Conservation (phyloP, 495 filamentous ascomycete species). For the Poronia punctata region DNA sequence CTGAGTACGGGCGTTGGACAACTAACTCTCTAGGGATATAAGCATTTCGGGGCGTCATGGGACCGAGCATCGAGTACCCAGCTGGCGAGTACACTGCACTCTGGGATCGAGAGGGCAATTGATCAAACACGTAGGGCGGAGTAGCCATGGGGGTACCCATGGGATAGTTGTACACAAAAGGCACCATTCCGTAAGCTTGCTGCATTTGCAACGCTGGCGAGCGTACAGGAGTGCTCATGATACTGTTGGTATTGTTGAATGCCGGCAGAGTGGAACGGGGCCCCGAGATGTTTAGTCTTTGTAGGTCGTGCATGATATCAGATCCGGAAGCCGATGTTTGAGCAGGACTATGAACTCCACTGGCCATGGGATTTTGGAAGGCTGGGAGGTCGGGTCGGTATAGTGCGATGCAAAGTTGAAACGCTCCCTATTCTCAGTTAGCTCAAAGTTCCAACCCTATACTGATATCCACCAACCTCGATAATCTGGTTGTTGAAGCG, state of each 20-base stretch:
- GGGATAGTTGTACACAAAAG: conserved; percentile 29
- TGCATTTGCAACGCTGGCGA: conserved; percentile 20
- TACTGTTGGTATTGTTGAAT: conserved; percentile 11
- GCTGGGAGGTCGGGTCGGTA: conserved; percentile 21
- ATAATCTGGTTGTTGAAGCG: conserved; percentile 40
- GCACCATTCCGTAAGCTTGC: conserved; percentile 28
- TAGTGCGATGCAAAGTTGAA: conserved; percentile 19
- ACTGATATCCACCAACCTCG: conserved; percentile 34
- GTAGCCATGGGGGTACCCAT: conserved; percentile 17
- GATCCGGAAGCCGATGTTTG: conserved; percentile 6
- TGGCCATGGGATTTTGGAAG: not conserved
- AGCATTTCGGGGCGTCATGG: conserved; percentile 19
- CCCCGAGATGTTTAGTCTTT: conserved; percentile 20
- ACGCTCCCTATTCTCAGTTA: conserved; percentile 14
- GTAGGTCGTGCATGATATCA: conserved; percentile 16
- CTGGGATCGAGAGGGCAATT: conserved; percentile 26
- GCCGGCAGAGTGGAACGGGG: conserved; percentile 12
- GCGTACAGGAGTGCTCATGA: conserved; percentile 34
- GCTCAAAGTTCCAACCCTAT: conserved; percentile 5
- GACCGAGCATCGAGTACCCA: conserved; percentile 27
- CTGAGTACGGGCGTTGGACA: conserved; percentile 17
- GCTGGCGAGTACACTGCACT: conserved; percentile 19
- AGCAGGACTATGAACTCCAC: conserved; percentile 5
- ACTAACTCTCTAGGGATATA: conserved; percentile 24
- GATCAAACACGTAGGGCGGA: conserved; percentile 29